Evolutionary conservation across 148 eudicot species (phyloP).

Genomic region (Talinum fruticosum): DNA sequence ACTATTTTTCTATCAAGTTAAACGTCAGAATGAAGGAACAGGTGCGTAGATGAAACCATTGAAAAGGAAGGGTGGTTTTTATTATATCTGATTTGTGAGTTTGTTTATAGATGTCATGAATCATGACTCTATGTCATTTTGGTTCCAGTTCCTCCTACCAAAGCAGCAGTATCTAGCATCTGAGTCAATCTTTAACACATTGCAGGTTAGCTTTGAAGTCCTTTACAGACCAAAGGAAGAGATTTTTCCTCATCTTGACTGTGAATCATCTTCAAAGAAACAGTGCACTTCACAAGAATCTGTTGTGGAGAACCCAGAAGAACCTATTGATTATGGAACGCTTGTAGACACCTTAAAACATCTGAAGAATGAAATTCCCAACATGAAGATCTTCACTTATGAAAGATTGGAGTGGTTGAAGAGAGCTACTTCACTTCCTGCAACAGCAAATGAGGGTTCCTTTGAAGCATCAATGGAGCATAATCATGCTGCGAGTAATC

Average conservation of each 20-base stretch:
- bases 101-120: not conserved
- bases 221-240: constrained; percentile 76
- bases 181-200: constrained; percentile 7
- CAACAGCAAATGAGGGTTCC: constrained; percentile 46
- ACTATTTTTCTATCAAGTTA: not conserved
- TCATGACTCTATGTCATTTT: not conserved
- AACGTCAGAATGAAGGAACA: not conserved
- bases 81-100: not conserved
- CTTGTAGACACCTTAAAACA: constrained; percentile 43
- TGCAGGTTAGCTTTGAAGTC: constrained; percentile 92
- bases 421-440: constrained; percentile 63
- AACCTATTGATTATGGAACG: constrained; percentile 42
- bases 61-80: not conserved
- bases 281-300: constrained; percentile 46
- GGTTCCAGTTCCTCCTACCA: constrained; percentile 1
- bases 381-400: constrained; percentile 54
- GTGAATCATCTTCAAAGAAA: constrained; percentile 54
- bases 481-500: constrained; percentile 46
- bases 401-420: constrained; percentile 84
- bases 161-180: not conserved
- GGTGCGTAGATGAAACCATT: not conserved
- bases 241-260: constrained; percentile 82
- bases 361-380: constrained; percentile 64
- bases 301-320: constrained; percentile 49
- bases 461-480: constrained; percentile 49